Base-by-base conservation (phyloP, 306 rosid species). In the Vigna reflexopilosa region DNA sequence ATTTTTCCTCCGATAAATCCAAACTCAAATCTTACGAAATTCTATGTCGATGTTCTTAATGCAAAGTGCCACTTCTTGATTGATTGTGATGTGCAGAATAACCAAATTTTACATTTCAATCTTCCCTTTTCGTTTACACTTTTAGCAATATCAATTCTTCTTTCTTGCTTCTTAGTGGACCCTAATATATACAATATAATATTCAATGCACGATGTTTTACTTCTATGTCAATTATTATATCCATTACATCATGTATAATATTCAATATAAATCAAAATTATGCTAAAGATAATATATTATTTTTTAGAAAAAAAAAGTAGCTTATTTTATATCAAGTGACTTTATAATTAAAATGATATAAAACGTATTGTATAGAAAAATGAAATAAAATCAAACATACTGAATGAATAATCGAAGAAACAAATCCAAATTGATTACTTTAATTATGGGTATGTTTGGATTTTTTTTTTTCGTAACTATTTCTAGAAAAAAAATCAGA, bases 41-140 rank as follows among this genome's bases (percentile, higher is more conserved):
- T 65, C 44, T 38, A 66, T 65, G 55, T 65, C 73, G 73, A 65
- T 76, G 65, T 30, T 76, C 50, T 65, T 76, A 51, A 77, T 52
- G 66, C 74, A 22, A 40, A 42, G 67, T 77, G 73, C 55, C 65
- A 52, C 0, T 66, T 76, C 17, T 36, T 64, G 26, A 24, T 65
- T 66, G 74, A 77, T 77, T 22, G 44, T 66, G 81, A 77, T 77
- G 0, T 32, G 4, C 2, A 36, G 3, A 36, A 75, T 75, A 62
- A 30, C 61, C 30, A 77, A 66, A 20, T 38, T 65, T 36, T 32
- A 51, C 56, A 38, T 66, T 22, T 38, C 16, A 50, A 76, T 49
- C 50, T 67, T 34, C 28, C 30, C 7, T 24, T 59, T 36, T 50
- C 12, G 13, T 16, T 49, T 42, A 51, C 49, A 64, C 71, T 75